Evolutionary conservation across 371 early-diverging fungal genomes (phyloP).

Genomic region (Umbelopsis sp.): DNA sequence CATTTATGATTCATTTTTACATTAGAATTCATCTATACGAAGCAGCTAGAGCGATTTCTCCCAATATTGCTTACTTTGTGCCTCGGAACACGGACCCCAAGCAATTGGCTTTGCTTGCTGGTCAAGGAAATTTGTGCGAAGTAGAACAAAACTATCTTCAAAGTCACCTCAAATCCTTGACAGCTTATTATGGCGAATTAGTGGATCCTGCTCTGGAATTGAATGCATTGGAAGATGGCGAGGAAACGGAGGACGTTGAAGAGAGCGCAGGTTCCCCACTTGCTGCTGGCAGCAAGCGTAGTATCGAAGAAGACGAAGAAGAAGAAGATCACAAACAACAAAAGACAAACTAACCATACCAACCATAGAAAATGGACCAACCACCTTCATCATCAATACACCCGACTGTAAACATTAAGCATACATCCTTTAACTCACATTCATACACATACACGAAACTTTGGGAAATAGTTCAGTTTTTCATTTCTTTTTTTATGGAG

Average conservation of each 20-base stretch:
- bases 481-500: not conserved
- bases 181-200: conserved; percentile 75
- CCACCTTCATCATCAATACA: too few species aligned
- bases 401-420: too few species aligned
- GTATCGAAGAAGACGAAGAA: not conserved
- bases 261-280: not conserved
- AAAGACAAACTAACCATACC: not conserved
- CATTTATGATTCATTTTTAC: not conserved
- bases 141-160: conserved; percentile 71
- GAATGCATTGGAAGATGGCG: not conserved
- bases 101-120: conserved; percentile 55
- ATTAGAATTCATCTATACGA: conserved; percentile 62
- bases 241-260: not conserved
- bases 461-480: not conserved
- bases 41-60: conserved; percentile 66
- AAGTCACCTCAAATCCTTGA: conserved; percentile 65
- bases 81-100: conserved; percentile 80
- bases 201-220: conserved; percentile 26
- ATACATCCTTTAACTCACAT: not conserved
- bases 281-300: conserved; percentile 19
- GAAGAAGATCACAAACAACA: not conserved
- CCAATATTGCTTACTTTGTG: conserved; percentile 82
- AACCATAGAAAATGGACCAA: too few species aligned
- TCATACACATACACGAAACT: not conserved
- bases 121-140: conserved; percentile 63